Evolutionary conservation across 1,284 basidiomycete genomes (phyloP).

Genomic region (Apiotrichum gamsii): DNA sequence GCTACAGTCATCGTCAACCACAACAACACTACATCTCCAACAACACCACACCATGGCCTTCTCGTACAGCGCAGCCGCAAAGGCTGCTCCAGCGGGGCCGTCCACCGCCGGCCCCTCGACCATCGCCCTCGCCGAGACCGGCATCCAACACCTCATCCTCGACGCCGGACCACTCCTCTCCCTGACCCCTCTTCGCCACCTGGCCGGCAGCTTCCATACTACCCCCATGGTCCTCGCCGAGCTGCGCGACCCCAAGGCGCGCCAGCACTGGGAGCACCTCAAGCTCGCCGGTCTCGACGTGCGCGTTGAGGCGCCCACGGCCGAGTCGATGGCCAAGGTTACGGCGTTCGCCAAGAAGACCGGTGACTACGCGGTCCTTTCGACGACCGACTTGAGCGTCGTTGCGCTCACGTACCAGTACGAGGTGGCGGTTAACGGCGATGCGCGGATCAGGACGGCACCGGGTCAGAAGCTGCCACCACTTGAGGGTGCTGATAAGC

Average conservation of each 20-base stretch:
- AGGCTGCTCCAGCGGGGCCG: background rate
- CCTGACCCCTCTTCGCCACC: slow-evolving; percentile 71
- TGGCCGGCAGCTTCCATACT: slow-evolving; percentile 75
- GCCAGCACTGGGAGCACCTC: slow-evolving; percentile 75
- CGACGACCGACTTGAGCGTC: slow-evolving; percentile 83
- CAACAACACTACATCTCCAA: background rate
- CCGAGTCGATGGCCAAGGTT: slow-evolving; percentile 69
- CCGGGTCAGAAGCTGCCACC: slow-evolving; percentile 43
- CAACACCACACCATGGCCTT: slow-evolving; percentile 11
- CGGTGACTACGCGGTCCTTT: slow-evolving; percentile 91
- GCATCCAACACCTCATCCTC: slow-evolving; percentile 70
- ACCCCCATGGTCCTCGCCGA: slow-evolving; percentile 84
- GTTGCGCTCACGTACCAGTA: slow-evolving; percentile 82
- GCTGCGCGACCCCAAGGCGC: slow-evolving; percentile 74
- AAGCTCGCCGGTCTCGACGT: slow-evolving; percentile 60
- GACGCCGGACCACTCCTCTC: slow-evolving; percentile 88
- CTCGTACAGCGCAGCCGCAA: slow-evolving; percentile 14
- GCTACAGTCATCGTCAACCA: too few relatives aligned
- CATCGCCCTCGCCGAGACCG: background rate
- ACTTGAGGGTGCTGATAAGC: background rate
- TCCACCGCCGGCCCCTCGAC: background rate
- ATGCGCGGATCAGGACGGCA: slow-evolving; percentile 51
- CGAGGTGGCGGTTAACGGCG: slow-evolving; percentile 55
- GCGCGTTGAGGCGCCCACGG: slow-evolving; percentile 64
- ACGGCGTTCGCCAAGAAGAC: slow-evolving; percentile 91